Evolutionary conservation across 441 rosid species (phyloP), one percentile per base, ranked within the genome.

Genomic region (Isatis lusitanica): DNA sequence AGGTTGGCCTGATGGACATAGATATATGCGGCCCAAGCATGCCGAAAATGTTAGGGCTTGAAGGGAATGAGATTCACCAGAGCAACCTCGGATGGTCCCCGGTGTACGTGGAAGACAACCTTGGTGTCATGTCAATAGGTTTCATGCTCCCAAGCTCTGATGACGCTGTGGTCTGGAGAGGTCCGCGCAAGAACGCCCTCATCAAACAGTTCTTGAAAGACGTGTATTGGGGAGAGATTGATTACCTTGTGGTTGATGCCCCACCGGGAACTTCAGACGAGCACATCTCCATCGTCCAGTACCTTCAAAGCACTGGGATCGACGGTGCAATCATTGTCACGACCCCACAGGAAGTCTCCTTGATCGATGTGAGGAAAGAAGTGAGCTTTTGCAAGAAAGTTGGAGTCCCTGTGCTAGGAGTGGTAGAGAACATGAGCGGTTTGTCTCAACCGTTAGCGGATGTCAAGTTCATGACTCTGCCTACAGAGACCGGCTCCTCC

Each of bases 61-160:
- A 94, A 82, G 98, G 99, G 62, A 91, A 89, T 83, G 96, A 88
- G 58, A 90, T 94, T 76, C 93, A 92, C 85, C 94, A 89, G 83
- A 94, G 99, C 84, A 94, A 89, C 82, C 92, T 92, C 18, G 98
- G 99, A 46, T 94, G 99, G 99, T 92, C 98, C 13, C 99, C 99
- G 9, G 91, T 92, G 16, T 94, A 94, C 50, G 92, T 94, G 8
- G 97, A 92, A 80, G 92, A 97, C 55, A 94, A 90, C 74, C 97
- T 94, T 10, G 98, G 98, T 70, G 99, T 94, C 56, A 92, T 94
- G 99, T 92, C 98, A 4, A 86, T 94, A 7, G 99, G 97, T 18
- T 90, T 94, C 84, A 92, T 94, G 99, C 97, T 92, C 36, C 98
- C 98, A 0, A 70, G 88, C 79, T 84, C 97, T 33, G 96, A 94